phyloP scores from a whole-genome alignment of 331 rosid genomes.

The Dryas integrifolia region DNA sequence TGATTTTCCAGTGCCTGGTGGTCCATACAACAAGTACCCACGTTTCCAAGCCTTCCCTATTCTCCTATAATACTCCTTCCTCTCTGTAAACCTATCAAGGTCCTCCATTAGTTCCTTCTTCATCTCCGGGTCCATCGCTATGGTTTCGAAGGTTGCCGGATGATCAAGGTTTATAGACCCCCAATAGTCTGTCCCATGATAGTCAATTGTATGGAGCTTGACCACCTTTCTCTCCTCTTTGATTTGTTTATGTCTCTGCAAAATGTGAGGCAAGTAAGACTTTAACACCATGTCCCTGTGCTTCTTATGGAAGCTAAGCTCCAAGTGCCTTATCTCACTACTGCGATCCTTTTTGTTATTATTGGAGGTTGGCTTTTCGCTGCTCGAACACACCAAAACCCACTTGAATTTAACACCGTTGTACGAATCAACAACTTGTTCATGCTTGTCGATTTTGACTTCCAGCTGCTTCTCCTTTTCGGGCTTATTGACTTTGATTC shows the following conservation, averaged over 20 bases:
- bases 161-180: slow-evolving; percentile 45
- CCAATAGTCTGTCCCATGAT: slow-evolving; percentile 52
- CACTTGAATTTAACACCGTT: slow-evolving; percentile 48
- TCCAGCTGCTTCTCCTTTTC: slow-evolving; percentile 34
- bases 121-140: slow-evolving; percentile 48
- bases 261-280: slow-evolving; percentile 44
- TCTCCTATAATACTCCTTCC: slow-evolving; percentile 53
- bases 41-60: slow-evolving; percentile 67
- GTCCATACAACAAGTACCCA: slow-evolving; percentile 53
- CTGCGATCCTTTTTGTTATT: background rate
- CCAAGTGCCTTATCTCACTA: slow-evolving; percentile 39
- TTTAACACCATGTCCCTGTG: slow-evolving; percentile 41
- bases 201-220: slow-evolving; percentile 55
- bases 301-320: slow-evolving; percentile 46
- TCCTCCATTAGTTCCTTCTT: slow-evolving; percentile 43
- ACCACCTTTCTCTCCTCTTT: slow-evolving; percentile 39
- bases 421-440: slow-evolving; percentile 39
- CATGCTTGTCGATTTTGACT: slow-evolving; percentile 39
- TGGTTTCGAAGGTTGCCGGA: slow-evolving; percentile 44
- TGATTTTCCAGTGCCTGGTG: slow-evolving; percentile 58
- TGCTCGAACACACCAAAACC: slow-evolving; percentile 31
- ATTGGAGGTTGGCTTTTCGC: slow-evolving; percentile 9
- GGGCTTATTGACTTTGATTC: slow-evolving; percentile 43
- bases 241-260: slow-evolving; percentile 29
- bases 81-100: slow-evolving; percentile 33